These are phyloP conservation scores for Coemansia sp. DNA, from an alignment of 192 early-diverging fungal genomes.

Conservation along the genomic window DNA sequence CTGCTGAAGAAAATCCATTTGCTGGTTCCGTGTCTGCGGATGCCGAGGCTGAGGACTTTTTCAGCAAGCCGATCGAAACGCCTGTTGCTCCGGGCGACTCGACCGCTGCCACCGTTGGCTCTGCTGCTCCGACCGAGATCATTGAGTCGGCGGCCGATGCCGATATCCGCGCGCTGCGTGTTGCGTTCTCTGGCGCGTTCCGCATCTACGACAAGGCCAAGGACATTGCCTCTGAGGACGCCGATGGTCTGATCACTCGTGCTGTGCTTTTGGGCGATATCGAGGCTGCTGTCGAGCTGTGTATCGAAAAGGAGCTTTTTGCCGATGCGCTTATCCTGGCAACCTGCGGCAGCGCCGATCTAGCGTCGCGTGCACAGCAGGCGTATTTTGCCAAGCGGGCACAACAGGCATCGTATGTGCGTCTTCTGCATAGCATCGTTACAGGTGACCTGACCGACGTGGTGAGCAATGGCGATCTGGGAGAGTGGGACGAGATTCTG, in stretches of 20 bases:
- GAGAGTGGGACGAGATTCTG: constrained; percentile 90
- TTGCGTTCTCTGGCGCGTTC: constrained; percentile 39
- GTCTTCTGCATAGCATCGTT: constrained; percentile 81
- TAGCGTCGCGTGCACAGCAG: constrained; percentile 72
- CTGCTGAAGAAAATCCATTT: constrained; percentile 35
- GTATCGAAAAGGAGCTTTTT: constrained; percentile 76
- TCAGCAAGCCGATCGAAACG: constrained; percentile 33
- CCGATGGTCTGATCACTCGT: constrained; percentile 79
- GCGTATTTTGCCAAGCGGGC: constrained; percentile 81
- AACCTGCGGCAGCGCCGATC: constrained; percentile 78
- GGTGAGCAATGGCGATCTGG: constrained; percentile 73
- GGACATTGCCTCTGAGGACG: constrained; percentile 37
- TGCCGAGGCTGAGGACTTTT: constrained; percentile 58
- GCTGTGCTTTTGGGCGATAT: constrained; percentile 90
- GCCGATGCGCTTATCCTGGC: constrained; percentile 91
- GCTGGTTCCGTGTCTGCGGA: constrained; percentile 20
- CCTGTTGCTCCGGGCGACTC: constrained; percentile 9
- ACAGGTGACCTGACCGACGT: constrained; percentile 81
- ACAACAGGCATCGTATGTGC: constrained; percentile 73
- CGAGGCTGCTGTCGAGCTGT: constrained; percentile 86
- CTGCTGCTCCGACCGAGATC: not conserved
- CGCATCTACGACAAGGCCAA: constrained; percentile 45
- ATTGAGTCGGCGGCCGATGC: constrained; percentile 9
- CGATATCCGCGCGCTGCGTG: constrained; percentile 23
- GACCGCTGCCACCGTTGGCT: constrained; percentile 3